Base-by-base conservation (phyloP, 2,329 filamentous ascomycete species). In the Periconia sp. region DNA sequence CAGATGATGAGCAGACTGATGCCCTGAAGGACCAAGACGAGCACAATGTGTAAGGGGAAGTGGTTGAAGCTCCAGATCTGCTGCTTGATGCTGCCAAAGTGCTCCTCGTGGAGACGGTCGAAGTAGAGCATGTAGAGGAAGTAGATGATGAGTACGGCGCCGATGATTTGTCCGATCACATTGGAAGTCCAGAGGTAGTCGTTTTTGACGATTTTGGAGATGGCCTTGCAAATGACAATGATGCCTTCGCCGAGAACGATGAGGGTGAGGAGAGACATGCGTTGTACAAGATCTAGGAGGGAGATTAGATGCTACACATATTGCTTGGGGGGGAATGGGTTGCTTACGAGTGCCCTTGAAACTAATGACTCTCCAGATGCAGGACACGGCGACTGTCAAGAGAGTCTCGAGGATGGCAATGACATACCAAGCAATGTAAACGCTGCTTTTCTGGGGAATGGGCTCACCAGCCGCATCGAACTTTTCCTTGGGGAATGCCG, bases 381-480 rank as follows among this genome's bases (percentile, higher is more conserved):
- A 69, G 1, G 68, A 72, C 11, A 74, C 63, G 1, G 55, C 53
- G 10, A 70, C 68, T 3, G 66, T 70, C 35, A 71, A 49, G 14
- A 67, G 37, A 2, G 68, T 71, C 51, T 74, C 72, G 1, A 53
- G 49, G 2, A 70, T 57, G 5, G 64, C 68, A 48, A 75, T 63
- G 13, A 82, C 63, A 60, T 86, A 86, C 85, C 84, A 83, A 42
- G 76, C 71, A 47, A 75, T 72, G 69, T 79, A 81, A 8, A 77
- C 67, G 52, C 70, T 68, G 45, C 57, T 66, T 41, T 64, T 53
- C 45, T 58, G 55, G 18, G 13, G 27, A 6, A 56, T 44, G n/a
- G 17, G 11, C 14, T 30, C 13, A 6, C 49, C 54, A 27, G 20
- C 3, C 3, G 11, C 41, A 45, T 62, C 56, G 37, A 42, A 49